Percentiles rank a stretch among this genome's conserved stretches.
These are phyloP conservation scores for Apostasia shenzhenica DNA, from an alignment of 106 monocot species.

Conservation along the genomic window DNA sequence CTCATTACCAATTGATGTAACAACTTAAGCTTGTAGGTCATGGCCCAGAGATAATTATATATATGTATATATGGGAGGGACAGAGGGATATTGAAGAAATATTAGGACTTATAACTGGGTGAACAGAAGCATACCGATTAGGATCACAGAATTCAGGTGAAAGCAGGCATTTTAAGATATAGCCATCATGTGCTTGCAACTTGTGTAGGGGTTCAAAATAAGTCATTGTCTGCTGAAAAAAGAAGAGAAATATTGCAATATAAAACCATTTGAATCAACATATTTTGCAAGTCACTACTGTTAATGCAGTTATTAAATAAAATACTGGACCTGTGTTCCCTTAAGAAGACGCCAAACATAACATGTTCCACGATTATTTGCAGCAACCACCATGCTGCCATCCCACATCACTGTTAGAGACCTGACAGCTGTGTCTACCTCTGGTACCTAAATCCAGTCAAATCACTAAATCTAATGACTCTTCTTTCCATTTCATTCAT, in stretches of 20 bases:
- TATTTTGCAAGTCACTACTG: too few relatives aligned
- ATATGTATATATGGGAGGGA: too few relatives aligned
- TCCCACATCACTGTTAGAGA: constrained; percentile 99
- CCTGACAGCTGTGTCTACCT: constrained; percentile 94
- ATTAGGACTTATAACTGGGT: too few relatives aligned
- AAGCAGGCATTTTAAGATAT: constrained; percentile 93
- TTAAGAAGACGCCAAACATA: constrained; percentile 92
- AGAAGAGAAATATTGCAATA: neutral
- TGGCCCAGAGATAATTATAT: too few relatives aligned
- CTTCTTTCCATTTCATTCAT: neutral
- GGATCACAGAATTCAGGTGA: constrained; percentile 96
- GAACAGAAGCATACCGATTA: constrained; percentile 37
- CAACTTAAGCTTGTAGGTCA: too few relatives aligned
- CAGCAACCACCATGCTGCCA: constrained; percentile 97
- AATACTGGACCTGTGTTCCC: constrained; percentile 63
- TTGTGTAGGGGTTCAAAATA: constrained; percentile 97
- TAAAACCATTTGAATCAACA: neutral
- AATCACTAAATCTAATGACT: neutral
- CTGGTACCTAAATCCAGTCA: constrained; percentile 61
- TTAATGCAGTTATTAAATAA: neutral
- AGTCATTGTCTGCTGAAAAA: constrained; percentile 76
- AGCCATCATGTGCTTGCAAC: constrained; percentile 91
- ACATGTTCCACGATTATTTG: constrained; percentile 93
- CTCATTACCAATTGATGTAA: too few relatives aligned
- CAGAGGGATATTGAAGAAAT: too few relatives aligned